Conservation (phyloP, 2,329 filamentous ascomycete species). For the Trichoderma koningiopsis region DNA sequence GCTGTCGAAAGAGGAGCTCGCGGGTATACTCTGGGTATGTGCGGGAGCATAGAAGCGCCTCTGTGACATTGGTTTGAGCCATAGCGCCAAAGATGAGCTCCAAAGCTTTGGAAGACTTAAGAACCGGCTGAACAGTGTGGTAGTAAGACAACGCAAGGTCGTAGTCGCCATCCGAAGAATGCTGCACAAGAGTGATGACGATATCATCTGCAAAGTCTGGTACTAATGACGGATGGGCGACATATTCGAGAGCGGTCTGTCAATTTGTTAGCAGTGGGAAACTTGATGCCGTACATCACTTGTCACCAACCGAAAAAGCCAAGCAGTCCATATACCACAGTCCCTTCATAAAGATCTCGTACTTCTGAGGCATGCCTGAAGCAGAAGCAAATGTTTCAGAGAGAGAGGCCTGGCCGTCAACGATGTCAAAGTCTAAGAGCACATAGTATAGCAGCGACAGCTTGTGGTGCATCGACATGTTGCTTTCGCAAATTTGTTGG, state of each 20-base stretch:
- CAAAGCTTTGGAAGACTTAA: slow-evolving; percentile 65
- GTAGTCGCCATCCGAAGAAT: slow-evolving; percentile 61
- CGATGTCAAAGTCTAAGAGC: slow-evolving; percentile 70
- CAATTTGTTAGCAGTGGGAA: background rate
- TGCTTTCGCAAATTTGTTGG: slow-evolving; percentile 65
- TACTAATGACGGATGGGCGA: slow-evolving; percentile 77
- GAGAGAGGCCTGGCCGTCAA: slow-evolving; percentile 52
- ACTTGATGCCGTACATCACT: background rate
- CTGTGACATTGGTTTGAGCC: slow-evolving; percentile 65
- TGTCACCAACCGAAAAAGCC: slow-evolving; percentile 59
- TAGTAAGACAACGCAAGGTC: slow-evolving; percentile 76
- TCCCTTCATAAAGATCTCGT: slow-evolving; percentile 79
- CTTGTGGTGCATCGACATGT: slow-evolving; percentile 73
- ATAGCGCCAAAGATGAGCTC: slow-evolving; percentile 71
- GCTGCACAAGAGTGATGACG: slow-evolving; percentile 66
- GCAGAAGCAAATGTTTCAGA: slow-evolving; percentile 60
- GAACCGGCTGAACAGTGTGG: slow-evolving; percentile 70
- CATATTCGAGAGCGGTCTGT: slow-evolving; percentile 69
- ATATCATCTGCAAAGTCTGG: slow-evolving; percentile 86
- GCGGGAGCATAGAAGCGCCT: slow-evolving; percentile 74
- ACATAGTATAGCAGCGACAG: slow-evolving; percentile 83
- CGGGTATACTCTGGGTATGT: slow-evolving; percentile 63
- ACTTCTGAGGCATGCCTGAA: slow-evolving; percentile 72
- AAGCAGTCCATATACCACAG: slow-evolving; percentile 78
- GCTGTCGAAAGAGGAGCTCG: slow-evolving; percentile 65